Percentiles rank a stretch among this genome's conserved stretches.
Conservation (phyloP, 2,329 filamentous ascomycete genomes). For the Metarhizium humberi region DNA sequence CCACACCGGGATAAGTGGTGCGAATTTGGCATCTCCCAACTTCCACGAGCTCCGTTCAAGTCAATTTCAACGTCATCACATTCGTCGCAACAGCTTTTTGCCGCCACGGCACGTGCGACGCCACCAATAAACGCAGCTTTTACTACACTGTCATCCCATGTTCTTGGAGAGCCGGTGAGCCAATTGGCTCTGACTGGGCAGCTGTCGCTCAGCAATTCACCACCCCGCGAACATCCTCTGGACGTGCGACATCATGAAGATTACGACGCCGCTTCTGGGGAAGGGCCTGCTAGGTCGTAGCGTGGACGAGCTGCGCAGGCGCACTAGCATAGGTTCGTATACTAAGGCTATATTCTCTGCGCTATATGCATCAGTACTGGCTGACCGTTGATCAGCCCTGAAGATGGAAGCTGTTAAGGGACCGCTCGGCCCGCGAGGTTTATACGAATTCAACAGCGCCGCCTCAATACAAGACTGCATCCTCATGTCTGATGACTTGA, state of each 20-base stretch:
- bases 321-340: constrained; percentile 43
- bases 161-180: constrained; percentile 16
- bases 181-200: constrained; percentile 15
- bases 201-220: not conserved
- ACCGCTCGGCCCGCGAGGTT: constrained; percentile 51
- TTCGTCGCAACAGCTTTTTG: not conserved
- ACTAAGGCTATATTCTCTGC: not conserved
- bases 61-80: not conserved
- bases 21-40: not conserved
- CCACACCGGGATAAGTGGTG: not conserved
- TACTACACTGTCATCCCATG: constrained; percentile 9
- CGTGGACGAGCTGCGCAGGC: constrained; percentile 49
- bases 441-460: constrained; percentile 52
- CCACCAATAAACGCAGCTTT: not conserved
- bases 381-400: constrained; percentile 39
- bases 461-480: constrained; percentile 49
- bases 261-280: constrained; percentile 30
- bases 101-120: not conserved
- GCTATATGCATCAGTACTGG: not conserved
- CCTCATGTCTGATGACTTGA: constrained; percentile 76
- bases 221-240: not conserved
- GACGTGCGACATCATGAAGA: constrained; percentile 32
- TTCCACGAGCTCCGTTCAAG: not conserved
- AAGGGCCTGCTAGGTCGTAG: constrained; percentile 51
- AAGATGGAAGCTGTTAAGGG: constrained; percentile 61